A percentile compares a stretch with the other conserved stretches of the same genome.
Evolutionary conservation across 176 grass and related monocot species (phyloP).

Genomic region (Bolboschoenus planiculmis): DNA sequence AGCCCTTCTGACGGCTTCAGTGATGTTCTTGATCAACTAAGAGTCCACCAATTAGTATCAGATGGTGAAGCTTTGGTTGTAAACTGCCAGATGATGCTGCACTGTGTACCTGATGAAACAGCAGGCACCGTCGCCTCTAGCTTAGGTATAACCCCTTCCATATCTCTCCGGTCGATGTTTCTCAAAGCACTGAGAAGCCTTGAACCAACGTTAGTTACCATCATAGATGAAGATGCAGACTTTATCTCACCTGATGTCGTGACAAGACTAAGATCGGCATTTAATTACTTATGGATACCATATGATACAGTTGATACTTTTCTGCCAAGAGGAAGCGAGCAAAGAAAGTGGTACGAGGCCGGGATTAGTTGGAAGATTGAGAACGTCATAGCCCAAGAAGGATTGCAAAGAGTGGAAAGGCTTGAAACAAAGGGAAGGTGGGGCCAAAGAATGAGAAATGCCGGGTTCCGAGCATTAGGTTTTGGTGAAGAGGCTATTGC

Average conservation of each 20-base stretch:
- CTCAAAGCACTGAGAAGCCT: conserved; percentile 73
- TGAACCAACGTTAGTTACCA: conserved; percentile 54
- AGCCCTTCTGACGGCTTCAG: conserved; percentile 54
- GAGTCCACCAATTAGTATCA: conserved; percentile 64
- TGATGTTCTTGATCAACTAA: conserved; percentile 59
- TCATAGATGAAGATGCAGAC: conserved; percentile 91
- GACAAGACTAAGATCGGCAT: conserved; percentile 61
- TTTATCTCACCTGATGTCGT: conserved; percentile 76
- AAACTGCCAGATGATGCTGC: conserved; percentile 95
- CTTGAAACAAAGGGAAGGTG: conserved; percentile 66
- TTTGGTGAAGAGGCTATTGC: conserved; percentile 65
- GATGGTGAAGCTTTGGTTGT: conserved; percentile 72
- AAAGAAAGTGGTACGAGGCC: conserved; percentile 84
- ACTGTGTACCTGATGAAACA: conserved; percentile 85
- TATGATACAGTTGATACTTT: conserved; percentile 96
- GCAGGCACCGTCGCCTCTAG: conserved; percentile 33
- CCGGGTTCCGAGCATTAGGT: conserved; percentile 54
- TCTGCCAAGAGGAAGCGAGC: conserved; percentile 77
- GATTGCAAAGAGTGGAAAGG: conserved; percentile 67
- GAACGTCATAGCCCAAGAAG: conserved; percentile 86
- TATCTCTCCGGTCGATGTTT: conserved; percentile 70
- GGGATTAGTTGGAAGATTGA: conserved; percentile 90
- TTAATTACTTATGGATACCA: conserved; percentile 98
- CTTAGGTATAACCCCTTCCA: conserved; percentile 13
- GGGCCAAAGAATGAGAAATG: conserved; percentile 65